phyloP scores from a whole-genome alignment of 148 eudicot species.

The Rheum nobile region DNA sequence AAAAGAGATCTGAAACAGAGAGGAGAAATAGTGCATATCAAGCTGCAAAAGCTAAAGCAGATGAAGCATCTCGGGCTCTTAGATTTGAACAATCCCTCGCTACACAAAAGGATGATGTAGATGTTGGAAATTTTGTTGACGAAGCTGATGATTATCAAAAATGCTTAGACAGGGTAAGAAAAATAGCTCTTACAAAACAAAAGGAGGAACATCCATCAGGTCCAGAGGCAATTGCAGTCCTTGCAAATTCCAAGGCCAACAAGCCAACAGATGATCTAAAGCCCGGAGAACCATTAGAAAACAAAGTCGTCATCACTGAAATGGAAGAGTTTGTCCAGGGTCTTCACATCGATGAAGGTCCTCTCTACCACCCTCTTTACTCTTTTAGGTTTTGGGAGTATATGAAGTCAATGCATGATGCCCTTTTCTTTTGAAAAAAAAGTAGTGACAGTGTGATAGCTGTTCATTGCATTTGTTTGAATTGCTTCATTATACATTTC shows the following conservation, averaged over 20 bases:
- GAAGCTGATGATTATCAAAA: conserved; percentile 83
- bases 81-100: conserved; percentile 29
- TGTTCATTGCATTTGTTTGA: background rate
- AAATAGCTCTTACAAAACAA: conserved; percentile 70
- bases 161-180: conserved; percentile 77
- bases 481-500: background rate
- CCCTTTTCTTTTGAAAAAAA: background rate
- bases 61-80: conserved; percentile 85
- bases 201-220: conserved; percentile 30
- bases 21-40: conserved; percentile 63
- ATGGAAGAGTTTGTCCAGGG: conserved; percentile 99
- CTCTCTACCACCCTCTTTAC: conserved; percentile 6
- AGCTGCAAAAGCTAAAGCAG: conserved; percentile 73
- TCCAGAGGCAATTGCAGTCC: conserved; percentile 51
- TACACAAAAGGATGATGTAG: conserved; percentile 36
- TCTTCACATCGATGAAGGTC: conserved; percentile 93
- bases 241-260: conserved; percentile 37
- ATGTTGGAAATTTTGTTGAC: conserved; percentile 46
- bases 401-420: background rate
- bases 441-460: background rate
- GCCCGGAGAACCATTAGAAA: conserved; percentile 51
- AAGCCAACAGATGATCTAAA: conserved; percentile 35
- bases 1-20: conserved; percentile 67
- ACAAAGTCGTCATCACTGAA: conserved; percentile 89
- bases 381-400: background rate